Base-by-base conservation (phyloP, 768 basidiomycete genomes). In the Phaeolepiota aurea region DNA sequence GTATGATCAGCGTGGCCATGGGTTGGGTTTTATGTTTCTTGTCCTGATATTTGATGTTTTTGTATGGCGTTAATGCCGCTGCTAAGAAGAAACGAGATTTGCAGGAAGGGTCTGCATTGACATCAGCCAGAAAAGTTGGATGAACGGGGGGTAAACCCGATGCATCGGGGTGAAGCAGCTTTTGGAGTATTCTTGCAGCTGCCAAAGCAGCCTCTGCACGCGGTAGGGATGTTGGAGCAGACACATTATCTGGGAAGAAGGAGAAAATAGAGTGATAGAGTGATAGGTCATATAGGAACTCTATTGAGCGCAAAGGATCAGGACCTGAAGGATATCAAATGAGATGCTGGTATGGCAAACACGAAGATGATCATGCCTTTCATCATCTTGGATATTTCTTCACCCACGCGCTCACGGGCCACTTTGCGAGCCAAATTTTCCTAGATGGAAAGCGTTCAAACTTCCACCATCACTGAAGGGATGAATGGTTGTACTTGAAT, bases 301-400 rank as follows among this genome's bases (percentile, higher is more conserved):
- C 62, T 30, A 93, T 74, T 7, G 92, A 72, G 20, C 68, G 71
- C 3, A 87, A 57, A 1, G 96, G 91, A 54, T 89, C 74, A 7
- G 67, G 72, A 15, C 82, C 92, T 93, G 44, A 15, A 12, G 41
- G 23, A 13, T 23, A 5, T 34, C 43, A 11, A 20, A 40, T 39
- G 32, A 37, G 15, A n/a, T 7, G 18, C 36, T 31, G 38, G 19
- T 34, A 41, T 28, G 25, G 25, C 38, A 20, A 45, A 9, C 30
- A 25, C 31, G 16, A 38, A 16, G 40, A 45, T 20, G n/a, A 38
- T 28, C 37, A 16, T 34, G 83, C 94, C 83, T 67, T 80, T 80
- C 56, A 98, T 72, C 87, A 97, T 98, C 58, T 98, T 99, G 46
- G 85, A 76, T 11, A 98, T 53, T 59, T 99, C 96, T 46, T 86